A percentile compares a stretch with the other conserved stretches of the same genome.
phyloP scores from a whole-genome alignment of 73 alveolate species.

The Paramecium primaurelia region DNA sequence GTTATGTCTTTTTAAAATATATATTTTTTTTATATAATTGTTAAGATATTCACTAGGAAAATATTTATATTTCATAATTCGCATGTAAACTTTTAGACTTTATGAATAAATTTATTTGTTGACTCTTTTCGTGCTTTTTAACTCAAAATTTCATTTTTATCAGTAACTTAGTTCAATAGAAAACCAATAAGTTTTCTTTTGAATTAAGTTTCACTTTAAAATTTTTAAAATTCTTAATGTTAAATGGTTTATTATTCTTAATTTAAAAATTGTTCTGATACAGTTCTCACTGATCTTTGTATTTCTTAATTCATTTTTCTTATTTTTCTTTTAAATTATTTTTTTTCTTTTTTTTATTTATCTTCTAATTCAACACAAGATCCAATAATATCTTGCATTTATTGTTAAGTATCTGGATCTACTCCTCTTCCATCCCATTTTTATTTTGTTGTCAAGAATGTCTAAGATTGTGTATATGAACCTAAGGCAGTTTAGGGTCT shows the following conservation, averaged over 20 bases:
- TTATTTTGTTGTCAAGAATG: neutral
- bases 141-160: constrained; percentile 4
- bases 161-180: neutral
- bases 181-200: neutral
- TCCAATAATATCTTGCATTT: neutral
- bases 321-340: neutral
- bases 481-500: neutral
- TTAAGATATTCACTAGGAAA: neutral
- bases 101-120: neutral
- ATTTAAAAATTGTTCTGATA: neutral
- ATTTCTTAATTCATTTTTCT: neutral
- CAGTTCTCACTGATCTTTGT: neutral
- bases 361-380: neutral
- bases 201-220: neutral
- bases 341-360: neutral
- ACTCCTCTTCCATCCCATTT: neutral
- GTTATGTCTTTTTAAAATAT: too few species aligned
- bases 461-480: neutral
- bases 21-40: too few species aligned
- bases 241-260: neutral
- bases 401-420: neutral
- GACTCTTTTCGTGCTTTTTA: neutral
- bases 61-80: neutral
- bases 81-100: neutral
- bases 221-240: constrained; percentile 10